Conservation (phyloP, 73 alveolate genomes). For the Tetrahymena borealis region DNA sequence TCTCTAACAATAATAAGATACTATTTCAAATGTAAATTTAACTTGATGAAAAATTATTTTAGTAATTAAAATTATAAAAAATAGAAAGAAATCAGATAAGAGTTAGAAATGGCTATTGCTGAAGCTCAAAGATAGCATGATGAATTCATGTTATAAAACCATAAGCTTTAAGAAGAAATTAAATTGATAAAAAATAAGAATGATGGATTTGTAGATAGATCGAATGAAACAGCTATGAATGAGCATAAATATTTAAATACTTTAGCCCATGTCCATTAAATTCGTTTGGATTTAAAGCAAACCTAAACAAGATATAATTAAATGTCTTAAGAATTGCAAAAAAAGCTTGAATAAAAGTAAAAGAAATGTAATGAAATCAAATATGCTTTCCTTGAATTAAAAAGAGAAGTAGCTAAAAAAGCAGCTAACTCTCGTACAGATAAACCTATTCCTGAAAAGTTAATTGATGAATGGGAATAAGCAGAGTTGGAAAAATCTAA, state of each 20-base stretch:
- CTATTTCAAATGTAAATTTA: conserved; percentile 46
- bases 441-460: conserved; percentile 56
- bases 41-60: conserved; percentile 23
- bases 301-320: conserved; percentile 78
- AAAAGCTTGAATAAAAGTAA: conserved; percentile 76
- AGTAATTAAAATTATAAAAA: conserved; percentile 34
- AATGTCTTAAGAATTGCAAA: conserved; percentile 78
- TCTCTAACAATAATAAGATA: not conserved
- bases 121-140: conserved; percentile 71
- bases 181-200: conserved; percentile 41
- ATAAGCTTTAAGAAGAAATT: conserved; percentile 67
- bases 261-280: conserved; percentile 87
- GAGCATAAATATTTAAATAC: conserved; percentile 86
- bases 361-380: conserved; percentile 91
- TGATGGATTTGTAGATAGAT: conserved; percentile 59
- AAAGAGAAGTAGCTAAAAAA: conserved; percentile 86
- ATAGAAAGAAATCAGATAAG: conserved; percentile 71
- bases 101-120: conserved; percentile 66
- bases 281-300: conserved; percentile 79
- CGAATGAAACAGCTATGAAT: conserved; percentile 67
- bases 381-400: conserved; percentile 84
- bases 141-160: conserved; percentile 55
- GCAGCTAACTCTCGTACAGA: conserved; percentile 90
- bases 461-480: conserved; percentile 60
- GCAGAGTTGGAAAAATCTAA: conserved; percentile 55